These are phyloP conservation scores for Cichorium intybus DNA, from an alignment of 140 eudicot species.

Conservation along the genomic window DNA sequence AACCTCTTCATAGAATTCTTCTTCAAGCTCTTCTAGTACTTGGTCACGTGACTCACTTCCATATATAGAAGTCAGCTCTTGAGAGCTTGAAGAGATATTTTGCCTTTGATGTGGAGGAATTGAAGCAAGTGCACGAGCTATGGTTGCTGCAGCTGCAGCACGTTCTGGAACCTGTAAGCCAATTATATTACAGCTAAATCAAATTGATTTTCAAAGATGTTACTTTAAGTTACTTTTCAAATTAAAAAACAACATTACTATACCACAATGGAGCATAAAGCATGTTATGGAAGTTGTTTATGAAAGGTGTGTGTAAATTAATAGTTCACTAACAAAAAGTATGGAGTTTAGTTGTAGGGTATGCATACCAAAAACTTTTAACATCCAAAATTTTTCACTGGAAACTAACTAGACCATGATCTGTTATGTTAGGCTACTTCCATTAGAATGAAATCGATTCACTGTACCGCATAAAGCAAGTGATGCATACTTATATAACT, in stretches of 20 bases:
- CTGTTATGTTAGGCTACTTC: slow-evolving; percentile 15
- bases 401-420: slow-evolving; percentile 14
- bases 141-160: slow-evolving; percentile 98
- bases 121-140: slow-evolving; percentile 94
- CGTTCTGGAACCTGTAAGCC: slow-evolving; percentile 83
- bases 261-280: not conserved
- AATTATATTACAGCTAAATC: not conserved
- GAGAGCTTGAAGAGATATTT: slow-evolving; percentile 76
- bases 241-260: not conserved
- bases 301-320: not conserved
- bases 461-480: not conserved
- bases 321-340: not conserved
- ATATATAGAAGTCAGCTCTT: slow-evolving; percentile 73
- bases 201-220: not conserved
- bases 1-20: slow-evolving; percentile 93
- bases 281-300: not conserved
- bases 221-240: slow-evolving; percentile 13
- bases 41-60: slow-evolving; percentile 66
- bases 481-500: not conserved
- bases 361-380: slow-evolving; percentile 4
- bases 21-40: slow-evolving; percentile 77
- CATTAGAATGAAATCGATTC: not conserved
- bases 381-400: not conserved
- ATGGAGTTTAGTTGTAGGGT: not conserved
- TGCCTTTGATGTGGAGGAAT: slow-evolving; percentile 93